phyloP scores from a whole-genome alignment of 2,329 filamentous ascomycete genomes.

The Ophiostoma montium region DNA sequence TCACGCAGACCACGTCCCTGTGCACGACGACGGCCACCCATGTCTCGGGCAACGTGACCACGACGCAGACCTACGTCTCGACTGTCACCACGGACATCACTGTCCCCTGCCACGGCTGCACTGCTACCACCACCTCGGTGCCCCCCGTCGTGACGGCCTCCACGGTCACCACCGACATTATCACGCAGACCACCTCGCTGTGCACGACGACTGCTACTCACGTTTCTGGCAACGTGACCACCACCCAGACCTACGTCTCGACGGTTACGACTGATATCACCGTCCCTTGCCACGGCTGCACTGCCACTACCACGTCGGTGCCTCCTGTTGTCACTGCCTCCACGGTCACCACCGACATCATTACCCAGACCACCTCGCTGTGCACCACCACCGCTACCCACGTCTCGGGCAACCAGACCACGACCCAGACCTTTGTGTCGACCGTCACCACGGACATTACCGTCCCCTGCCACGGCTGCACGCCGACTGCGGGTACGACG shows the following conservation, averaged over 20 bases:
- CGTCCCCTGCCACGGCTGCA: conserved; percentile 1
- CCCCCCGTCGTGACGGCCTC: not conserved
- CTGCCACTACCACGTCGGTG: not conserved
- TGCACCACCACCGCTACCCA: conserved; percentile 1
- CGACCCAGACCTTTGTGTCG: not conserved
- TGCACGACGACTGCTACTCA: conserved; percentile 1
- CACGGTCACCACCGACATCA: not conserved
- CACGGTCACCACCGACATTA: not conserved
- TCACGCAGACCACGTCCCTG: not conserved
- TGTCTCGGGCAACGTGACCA: not conserved
- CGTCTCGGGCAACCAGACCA: not conserved
- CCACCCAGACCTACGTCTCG: not conserved
- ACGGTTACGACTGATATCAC: conserved; percentile 2
- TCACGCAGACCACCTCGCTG: not conserved
- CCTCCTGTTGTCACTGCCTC: not conserved
- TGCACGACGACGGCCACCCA: conserved; percentile 2
- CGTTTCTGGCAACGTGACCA: not conserved
- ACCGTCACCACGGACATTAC: conserved; percentile 1
- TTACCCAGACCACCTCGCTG: not conserved
- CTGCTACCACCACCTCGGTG: not conserved
- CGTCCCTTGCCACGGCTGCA: conserved; percentile 3
- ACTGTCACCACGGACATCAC: conserved; percentile 2
- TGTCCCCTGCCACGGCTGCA: conserved; percentile 3
- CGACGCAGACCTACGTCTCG: not conserved
- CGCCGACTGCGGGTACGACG: not conserved